Base-by-base conservation (phyloP, 495 filamentous ascomycete genomes). In the Annulohypoxylon nitens region DNA sequence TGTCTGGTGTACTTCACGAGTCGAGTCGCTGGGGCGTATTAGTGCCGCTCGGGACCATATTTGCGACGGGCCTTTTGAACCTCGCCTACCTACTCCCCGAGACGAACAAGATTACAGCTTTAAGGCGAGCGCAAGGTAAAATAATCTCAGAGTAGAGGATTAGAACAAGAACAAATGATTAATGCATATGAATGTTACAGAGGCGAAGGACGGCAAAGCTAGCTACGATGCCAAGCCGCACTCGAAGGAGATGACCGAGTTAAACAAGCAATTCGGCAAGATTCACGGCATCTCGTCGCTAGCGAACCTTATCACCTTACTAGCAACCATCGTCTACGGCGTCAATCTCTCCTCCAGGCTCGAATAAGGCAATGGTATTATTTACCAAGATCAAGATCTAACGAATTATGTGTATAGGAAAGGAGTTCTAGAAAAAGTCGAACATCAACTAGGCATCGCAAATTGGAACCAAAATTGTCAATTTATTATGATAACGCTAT, bases 221-320 rank as follows among this genome's bases (percentile, higher is more conserved):
- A 90, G 88, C 80, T 90, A 93, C 70, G 94, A 97, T 63, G 79
- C 83, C 25, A 85, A 87, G 14, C 89, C 92, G 36, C 91, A 95
- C 71, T 93, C 91, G 5, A 86, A 90, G 78, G 92, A 93, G 82
- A 97, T 97, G 94, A 69, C 85, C 68, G 84, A 84, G 26, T 78
- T 98, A 77, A 98, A 97, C 83, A 92, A 88, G 83, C 84, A 82
- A 75, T 98, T 98, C 83, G 87, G 86, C 4, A 86, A 84, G 48
- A 81, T 97, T 58, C 95, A 98, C 83, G 93, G 95, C 20, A 75
- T 89, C 16, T 94, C 92, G 23, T 89, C 91, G 55, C 74, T 94
- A 70, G 73, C 95, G 48, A 97, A 97, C 78, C 67, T 97, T 71
- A 83, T 85, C 23, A 89, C 88, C 12, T 82, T 96, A 51, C 65